phyloP scores from a whole-genome alignment of 1,284 basidiomycete species.

The Xanthoconium separans region DNA sequence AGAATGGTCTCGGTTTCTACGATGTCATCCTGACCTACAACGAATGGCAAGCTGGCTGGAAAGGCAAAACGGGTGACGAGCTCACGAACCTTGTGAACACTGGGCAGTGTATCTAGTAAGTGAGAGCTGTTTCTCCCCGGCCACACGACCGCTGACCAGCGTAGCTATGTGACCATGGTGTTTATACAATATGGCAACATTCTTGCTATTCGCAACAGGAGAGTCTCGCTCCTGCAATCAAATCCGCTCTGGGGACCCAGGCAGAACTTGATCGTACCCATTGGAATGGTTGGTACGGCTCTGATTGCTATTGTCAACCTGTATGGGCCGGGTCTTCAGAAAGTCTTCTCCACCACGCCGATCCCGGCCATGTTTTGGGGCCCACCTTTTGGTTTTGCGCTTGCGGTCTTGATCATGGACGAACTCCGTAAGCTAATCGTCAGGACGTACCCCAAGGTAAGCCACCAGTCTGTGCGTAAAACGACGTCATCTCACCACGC shows the following conservation, averaged over 20 bases:
- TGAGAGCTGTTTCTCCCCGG: constrained; percentile 25
- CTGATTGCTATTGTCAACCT: constrained; percentile 41
- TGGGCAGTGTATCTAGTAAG: constrained; percentile 46
- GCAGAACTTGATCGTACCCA: constrained; percentile 34
- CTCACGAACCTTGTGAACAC: constrained; percentile 33
- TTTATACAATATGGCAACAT: constrained; percentile 37
- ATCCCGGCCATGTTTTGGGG: constrained; percentile 46
- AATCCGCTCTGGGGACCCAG: constrained; percentile 42
- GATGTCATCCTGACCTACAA: constrained; percentile 43
- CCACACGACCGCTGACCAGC: constrained; percentile 2
- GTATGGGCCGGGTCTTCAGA: constrained; percentile 40
- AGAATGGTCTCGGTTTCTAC: constrained; percentile 37
- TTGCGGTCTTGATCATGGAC: constrained; percentile 38
- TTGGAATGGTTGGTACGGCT: constrained; percentile 38
- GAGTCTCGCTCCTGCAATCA: constrained; percentile 36
- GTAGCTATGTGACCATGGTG: constrained; percentile 44
- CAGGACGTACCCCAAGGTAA: constrained; percentile 40
- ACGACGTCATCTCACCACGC: constrained; percentile 12
- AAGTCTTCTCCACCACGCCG: constrained; percentile 39
- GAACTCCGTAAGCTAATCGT: constrained; percentile 42
- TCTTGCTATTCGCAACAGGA: constrained; percentile 36
- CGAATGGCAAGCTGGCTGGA: constrained; percentile 34
- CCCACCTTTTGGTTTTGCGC: constrained; percentile 41
- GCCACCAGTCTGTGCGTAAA: background rate
- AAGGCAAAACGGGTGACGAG: constrained; percentile 29